Percentiles rank a stretch among this genome's conserved stretches.
Evolutionary conservation across 2,329 filamentous ascomycete species (phyloP).

Genomic region (Fonsecaea pedrosoi): DNA sequence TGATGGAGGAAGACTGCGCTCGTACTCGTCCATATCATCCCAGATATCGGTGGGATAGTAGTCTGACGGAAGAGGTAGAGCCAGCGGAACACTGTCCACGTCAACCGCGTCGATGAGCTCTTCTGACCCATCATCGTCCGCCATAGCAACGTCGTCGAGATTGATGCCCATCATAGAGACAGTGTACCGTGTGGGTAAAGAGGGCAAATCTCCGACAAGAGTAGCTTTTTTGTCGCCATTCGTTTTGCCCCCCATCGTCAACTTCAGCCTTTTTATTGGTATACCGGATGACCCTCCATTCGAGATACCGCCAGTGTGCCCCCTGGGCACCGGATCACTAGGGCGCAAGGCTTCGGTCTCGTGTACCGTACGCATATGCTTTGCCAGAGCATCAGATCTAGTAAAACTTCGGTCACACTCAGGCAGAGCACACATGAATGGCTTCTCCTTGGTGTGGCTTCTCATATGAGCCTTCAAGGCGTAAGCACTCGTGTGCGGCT

Average conservation of each 20-base stretch:
- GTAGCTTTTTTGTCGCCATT: slow-evolving; percentile 36
- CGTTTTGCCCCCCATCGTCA: slow-evolving; percentile 38
- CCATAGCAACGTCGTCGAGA: slow-evolving; percentile 42
- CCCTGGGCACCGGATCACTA: slow-evolving; percentile 54
- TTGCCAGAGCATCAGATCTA: slow-evolving; percentile 90
- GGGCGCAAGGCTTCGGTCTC: slow-evolving; percentile 93
- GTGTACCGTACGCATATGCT: slow-evolving; percentile 98
- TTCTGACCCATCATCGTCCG: slow-evolving; percentile 39
- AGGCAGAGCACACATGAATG: slow-evolving; percentile 93
- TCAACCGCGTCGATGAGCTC: slow-evolving; percentile 40
- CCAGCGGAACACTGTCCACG: slow-evolving; percentile 47
- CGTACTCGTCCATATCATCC: slow-evolving; percentile 52
- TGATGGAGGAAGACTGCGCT: slow-evolving; percentile 50
- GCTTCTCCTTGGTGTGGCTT: slow-evolving; percentile 97
- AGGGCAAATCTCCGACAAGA: slow-evolving; percentile 36
- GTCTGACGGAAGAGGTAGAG: slow-evolving; percentile 41
- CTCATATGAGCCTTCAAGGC: slow-evolving; percentile 96
- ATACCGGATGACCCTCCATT: slow-evolving; percentile 30
- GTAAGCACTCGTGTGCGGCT: slow-evolving; percentile 93
- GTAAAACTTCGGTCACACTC: slow-evolving; percentile 98
- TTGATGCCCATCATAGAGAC: slow-evolving; percentile 32
- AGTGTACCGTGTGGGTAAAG: slow-evolving; percentile 36
- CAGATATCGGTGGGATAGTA: slow-evolving; percentile 48
- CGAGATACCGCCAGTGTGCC: slow-evolving; percentile 46
- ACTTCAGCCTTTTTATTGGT: slow-evolving; percentile 38